Evolutionary conservation across 2,329 filamentous ascomycete genomes (phyloP).

Genomic region (Aureobasidium sp.): DNA sequence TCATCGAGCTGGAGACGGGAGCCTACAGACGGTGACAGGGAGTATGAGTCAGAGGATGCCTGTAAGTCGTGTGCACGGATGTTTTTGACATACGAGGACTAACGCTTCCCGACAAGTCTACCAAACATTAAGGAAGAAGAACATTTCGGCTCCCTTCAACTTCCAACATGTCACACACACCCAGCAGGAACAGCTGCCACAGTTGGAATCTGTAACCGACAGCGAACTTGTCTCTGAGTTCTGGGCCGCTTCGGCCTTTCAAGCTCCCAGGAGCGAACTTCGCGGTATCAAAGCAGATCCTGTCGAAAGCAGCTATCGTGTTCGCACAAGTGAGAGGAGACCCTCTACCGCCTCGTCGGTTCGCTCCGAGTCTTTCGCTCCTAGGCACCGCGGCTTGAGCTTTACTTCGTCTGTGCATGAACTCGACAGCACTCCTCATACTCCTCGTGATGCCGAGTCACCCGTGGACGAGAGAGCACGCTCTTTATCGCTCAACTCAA

Average conservation of each 20-base stretch:
- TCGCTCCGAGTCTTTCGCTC: background rate
- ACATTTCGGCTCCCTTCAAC: slow-evolving; percentile 54
- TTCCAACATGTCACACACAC: slow-evolving; percentile 57
- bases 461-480: background rate
- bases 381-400: background rate
- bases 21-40: background rate
- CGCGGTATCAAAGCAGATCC: slow-evolving; percentile 45
- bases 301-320: slow-evolving; percentile 22
- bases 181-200: slow-evolving; percentile 44
- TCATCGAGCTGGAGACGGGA: background rate
- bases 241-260: slow-evolving; percentile 44
- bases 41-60: slow-evolving; percentile 5
- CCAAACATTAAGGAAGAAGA: slow-evolving; percentile 31
- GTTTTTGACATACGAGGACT: background rate
- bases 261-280: slow-evolving; percentile 40
- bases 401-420: background rate
- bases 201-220: slow-evolving; percentile 42
- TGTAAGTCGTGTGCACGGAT: slow-evolving; percentile 8
- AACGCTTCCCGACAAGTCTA: slow-evolving; percentile 9
- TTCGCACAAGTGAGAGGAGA: background rate
- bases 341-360: background rate
- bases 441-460: background rate
- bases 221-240: slow-evolving; percentile 46
- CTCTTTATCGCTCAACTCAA: background rate
- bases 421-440: slow-evolving; percentile 1